phyloP scores from a whole-genome alignment of 371 early-diverging fungal genomes.

The Mucor irregularis region DNA sequence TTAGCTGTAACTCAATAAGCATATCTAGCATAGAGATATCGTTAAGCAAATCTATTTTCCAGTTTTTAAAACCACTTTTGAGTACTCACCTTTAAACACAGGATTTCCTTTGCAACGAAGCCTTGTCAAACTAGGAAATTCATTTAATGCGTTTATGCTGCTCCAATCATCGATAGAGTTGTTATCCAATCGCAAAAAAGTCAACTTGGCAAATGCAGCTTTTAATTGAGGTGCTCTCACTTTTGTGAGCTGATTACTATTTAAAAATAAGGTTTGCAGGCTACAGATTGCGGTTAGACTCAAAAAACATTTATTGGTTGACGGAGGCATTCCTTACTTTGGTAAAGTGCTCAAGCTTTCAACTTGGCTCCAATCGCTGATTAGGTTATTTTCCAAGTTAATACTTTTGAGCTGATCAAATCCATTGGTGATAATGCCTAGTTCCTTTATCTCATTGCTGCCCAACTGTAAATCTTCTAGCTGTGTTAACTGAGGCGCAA shows the following conservation, averaged over 20 bases:
- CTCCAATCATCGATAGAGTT: constrained; percentile 46
- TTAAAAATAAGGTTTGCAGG: constrained; percentile 49
- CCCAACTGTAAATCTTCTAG: constrained; percentile 71
- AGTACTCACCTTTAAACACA: constrained; percentile 32
- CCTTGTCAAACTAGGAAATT: constrained; percentile 34
- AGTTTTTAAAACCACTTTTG: not conserved
- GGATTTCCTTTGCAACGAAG: constrained; percentile 58
- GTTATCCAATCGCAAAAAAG: constrained; percentile 42
- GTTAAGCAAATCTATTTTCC: not conserved
- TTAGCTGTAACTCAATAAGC: constrained; percentile 20
- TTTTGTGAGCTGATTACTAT: constrained; percentile 37
- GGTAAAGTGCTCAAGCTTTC: constrained; percentile 46
- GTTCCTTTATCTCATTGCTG: constrained; percentile 50
- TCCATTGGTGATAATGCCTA: constrained; percentile 9
- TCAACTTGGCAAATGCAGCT: constrained; percentile 29
- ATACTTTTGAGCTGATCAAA: constrained; percentile 38
- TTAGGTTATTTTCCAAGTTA: constrained; percentile 68
- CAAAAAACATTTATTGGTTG: not conserved
- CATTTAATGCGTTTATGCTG: constrained; percentile 48
- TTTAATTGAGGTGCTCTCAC: not conserved
- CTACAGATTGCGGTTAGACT: constrained; percentile 9
- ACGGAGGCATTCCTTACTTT: constrained; percentile 31
- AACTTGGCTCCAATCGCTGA: constrained; percentile 62
- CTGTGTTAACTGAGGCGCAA: constrained; percentile 54
- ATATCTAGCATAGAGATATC: too few species aligned